Percentiles rank a stretch among this genome's conserved stretches.
Evolutionary conservation across 75 land plant genomes (phyloP).

Genomic region (Larix kaempferi): DNA sequence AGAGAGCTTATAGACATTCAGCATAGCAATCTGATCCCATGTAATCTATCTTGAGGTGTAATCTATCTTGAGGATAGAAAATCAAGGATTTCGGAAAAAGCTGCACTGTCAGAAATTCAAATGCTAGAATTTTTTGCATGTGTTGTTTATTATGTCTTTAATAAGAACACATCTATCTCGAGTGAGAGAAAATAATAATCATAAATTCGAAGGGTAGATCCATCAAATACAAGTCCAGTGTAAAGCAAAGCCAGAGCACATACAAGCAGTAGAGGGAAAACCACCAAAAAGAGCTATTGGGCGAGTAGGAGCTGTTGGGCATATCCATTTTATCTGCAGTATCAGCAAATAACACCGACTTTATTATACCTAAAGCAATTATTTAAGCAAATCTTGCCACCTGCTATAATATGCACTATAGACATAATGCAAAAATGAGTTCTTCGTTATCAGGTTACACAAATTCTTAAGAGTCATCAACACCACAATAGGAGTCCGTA

Average conservation of each 20-base stretch:
- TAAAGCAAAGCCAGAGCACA: slow-evolving; percentile 23
- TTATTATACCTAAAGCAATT: not conserved
- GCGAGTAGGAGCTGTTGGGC: slow-evolving; percentile 92
- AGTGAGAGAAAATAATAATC: not conserved
- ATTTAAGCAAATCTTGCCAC: not conserved
- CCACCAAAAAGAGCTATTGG: slow-evolving; percentile 74
- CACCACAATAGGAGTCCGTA: not conserved
- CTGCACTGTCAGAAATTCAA: not conserved
- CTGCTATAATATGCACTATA: not conserved
- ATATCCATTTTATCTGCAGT: slow-evolving; percentile 93
- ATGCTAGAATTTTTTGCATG: not conserved
- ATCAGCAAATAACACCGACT: not conserved
- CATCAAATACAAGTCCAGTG: slow-evolving; percentile 1
- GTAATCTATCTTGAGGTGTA: slow-evolving; percentile 9
- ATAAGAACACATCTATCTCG: not conserved
- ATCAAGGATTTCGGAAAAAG: slow-evolving; percentile 4
- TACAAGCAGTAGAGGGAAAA: slow-evolving; percentile 84
- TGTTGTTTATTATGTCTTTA: not conserved
- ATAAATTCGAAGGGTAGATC: not conserved
- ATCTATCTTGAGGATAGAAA: not conserved
- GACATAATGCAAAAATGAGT: not conserved
- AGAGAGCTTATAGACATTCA: not conserved
- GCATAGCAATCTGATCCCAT: not conserved
- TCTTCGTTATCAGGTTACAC: not conserved
- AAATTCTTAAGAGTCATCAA: not conserved